Base-by-base conservation (phyloP, 2,329 filamentous ascomycete species). In the Epichloe sibirici region DNA sequence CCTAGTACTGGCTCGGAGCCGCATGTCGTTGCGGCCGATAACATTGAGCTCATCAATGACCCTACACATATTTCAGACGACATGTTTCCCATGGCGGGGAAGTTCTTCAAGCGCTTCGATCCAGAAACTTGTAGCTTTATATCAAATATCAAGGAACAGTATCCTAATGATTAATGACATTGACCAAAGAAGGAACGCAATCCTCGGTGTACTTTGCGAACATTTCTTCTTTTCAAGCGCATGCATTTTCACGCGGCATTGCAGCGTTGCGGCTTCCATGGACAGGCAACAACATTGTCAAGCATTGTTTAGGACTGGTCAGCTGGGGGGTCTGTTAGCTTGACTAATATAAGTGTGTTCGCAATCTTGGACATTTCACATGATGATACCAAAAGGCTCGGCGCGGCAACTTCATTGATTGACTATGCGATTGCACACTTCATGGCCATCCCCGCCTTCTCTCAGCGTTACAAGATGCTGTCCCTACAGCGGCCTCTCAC, bases 31-130 rank as follows among this genome's bases (percentile, higher is more conserved):
- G 63, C 88, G 0, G 83, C 94, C 63, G 85, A 90, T 61, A 95
- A 90, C 60, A 85, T 96, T 52, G 71, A 82, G 53, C 69, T 83
- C n/a, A 70, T 88, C 43, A 66, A 63, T 5, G 69, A 78, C 51
- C 59, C 61, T 46, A 66, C 49, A 65, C 70, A 58, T 58, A 73
- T 85, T 2, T 74, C 78, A 0, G 69, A 77, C 4, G 61, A 78
- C 25, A 73, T 94, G 56, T 77, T 88, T 62, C 74, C 74, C 45
- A 69, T 87, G 58, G 88, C 90, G 3, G 93, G 93, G 0, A 85
- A 84, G 60, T 88, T 88, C 66, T 97, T 98, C 67, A 94, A 88
- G 67, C 76, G 89, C 43, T 97, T 90, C 75, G 88, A 96, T 67
- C 63, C 66, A 4, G 71, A 71, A 37, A 74, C 69, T 0, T 81